Evolutionary conservation across 164 flowering plant genomes (phyloP).

Genomic region (Macadamia tetraphylla): DNA sequence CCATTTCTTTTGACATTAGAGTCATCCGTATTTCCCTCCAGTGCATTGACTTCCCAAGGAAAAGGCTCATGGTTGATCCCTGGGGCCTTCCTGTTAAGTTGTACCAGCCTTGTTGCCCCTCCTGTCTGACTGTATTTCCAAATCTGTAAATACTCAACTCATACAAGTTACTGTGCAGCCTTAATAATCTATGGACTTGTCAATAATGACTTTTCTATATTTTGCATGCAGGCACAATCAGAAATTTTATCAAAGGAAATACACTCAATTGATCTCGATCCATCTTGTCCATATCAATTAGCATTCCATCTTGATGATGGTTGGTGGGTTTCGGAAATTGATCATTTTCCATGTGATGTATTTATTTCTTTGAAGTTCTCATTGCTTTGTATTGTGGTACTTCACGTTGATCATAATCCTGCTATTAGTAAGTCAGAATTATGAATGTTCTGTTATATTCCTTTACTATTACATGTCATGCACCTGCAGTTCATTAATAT

Average conservation of each 20-base stretch:
- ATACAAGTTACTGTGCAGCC: background rate
- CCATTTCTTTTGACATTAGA: too few relatives aligned
- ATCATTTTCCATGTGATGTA: background rate
- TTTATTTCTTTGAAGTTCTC: background rate
- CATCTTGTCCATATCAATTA: slow-evolving; percentile 75
- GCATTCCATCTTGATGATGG: slow-evolving; percentile 95
- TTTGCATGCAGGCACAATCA: slow-evolving; percentile 77
- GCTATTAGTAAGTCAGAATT: background rate
- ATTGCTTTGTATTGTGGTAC: background rate
- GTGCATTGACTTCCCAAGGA: too few relatives aligned
- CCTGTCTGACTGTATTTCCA: too few relatives aligned
- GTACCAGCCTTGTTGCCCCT: too few relatives aligned
- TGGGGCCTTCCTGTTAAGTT: too few relatives aligned
- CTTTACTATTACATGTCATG: background rate
- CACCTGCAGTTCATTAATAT: background rate
- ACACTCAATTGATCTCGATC: slow-evolving; percentile 72
- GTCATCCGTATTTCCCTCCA: too few relatives aligned
- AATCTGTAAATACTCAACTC: background rate
- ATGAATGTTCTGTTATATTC: background rate
- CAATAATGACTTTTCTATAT: background rate
- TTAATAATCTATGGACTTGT: too few relatives aligned
- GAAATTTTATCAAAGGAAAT: slow-evolving; percentile 59
- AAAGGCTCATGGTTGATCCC: too few relatives aligned
- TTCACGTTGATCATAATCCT: background rate
- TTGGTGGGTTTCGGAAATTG: slow-evolving; percentile 49